These are phyloP conservation scores for Pulveroboletus ravenelii DNA, from an alignment of 768 basidiomycete genomes.

Conservation along the genomic window DNA sequence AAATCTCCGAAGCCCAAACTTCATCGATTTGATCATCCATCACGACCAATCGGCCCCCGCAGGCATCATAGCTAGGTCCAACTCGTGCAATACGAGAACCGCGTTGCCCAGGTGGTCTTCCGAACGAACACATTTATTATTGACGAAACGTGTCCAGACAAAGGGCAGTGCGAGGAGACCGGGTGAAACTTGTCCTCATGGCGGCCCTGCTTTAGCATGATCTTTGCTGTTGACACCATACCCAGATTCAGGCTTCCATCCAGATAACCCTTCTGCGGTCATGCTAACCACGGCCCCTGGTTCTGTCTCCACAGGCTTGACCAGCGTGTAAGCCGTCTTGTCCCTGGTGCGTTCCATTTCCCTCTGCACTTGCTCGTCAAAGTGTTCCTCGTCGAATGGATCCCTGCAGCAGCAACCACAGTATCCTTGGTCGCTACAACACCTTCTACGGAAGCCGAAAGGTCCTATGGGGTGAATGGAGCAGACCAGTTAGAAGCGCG, in stretches of 20 bases:
- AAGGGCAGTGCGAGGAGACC: neutral
- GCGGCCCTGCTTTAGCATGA: neutral
- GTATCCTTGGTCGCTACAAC: slow-evolving; percentile 13
- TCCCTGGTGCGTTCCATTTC: slow-evolving; percentile 21
- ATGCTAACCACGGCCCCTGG: slow-evolving; percentile 6
- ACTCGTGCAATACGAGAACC: neutral
- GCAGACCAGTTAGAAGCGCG: neutral
- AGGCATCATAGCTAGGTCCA: too few relatives aligned
- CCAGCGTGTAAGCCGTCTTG: slow-evolving; percentile 3
- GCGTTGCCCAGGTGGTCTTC: neutral
- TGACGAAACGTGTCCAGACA: neutral
- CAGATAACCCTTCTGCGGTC: neutral
- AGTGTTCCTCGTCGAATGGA: slow-evolving; percentile 16
- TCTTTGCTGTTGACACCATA: neutral
- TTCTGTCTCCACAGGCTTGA: slow-evolving; percentile 6
- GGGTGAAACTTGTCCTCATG: neutral
- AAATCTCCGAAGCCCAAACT: too few relatives aligned
- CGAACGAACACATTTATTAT: neutral
- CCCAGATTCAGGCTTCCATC: neutral
- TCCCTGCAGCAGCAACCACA: slow-evolving; percentile 18
- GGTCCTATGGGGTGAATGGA: neutral
- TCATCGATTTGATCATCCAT: too few relatives aligned
- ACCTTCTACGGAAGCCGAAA: slow-evolving; percentile 6
- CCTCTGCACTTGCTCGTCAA: slow-evolving; percentile 13
- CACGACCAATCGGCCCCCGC: too few relatives aligned